phyloP scores from a whole-genome alignment of 352 stramenopile genomes.

The Phytopythium chamaehyphon region DNA sequence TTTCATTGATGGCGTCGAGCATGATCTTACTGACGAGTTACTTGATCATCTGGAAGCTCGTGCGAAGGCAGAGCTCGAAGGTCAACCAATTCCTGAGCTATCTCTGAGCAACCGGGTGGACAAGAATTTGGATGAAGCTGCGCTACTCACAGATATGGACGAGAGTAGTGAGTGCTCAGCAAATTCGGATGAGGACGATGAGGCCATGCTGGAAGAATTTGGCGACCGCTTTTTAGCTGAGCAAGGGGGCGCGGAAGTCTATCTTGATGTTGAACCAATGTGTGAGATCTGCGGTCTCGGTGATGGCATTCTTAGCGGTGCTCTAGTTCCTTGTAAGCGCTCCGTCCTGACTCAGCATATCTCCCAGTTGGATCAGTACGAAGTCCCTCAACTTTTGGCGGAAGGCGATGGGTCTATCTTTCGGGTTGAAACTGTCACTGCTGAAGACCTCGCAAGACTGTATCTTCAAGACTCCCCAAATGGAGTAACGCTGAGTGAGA shows the following conservation, averaged over 20 bases:
- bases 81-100: conserved; percentile 35
- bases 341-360: conserved; percentile 41
- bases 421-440: conserved; percentile 13
- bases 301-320: conserved; percentile 62
- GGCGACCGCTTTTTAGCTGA: conserved; percentile 36
- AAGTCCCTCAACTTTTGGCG: conserved; percentile 40
- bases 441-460: conserved; percentile 18
- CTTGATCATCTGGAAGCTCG: conserved; percentile 66
- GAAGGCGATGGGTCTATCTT: conserved; percentile 18
- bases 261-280: background rate
- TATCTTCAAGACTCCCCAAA: conserved; percentile 30
- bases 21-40: conserved; percentile 67
- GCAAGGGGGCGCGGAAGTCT: background rate
- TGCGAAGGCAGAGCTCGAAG: conserved; percentile 55
- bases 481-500: conserved; percentile 13
- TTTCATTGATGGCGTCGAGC: conserved; percentile 67
- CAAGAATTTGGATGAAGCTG: background rate
- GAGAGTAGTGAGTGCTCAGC: conserved; percentile 31
- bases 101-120: conserved; percentile 24
- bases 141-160: conserved; percentile 2
- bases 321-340: conserved; percentile 40
- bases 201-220: conserved; percentile 49
- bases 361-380: conserved; percentile 42
- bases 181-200: conserved; percentile 38
- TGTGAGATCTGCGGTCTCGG: conserved; percentile 61